Evolutionary conservation across 345 rosid genomes (phyloP).

Genomic region (Sonneratia caseolaris): DNA sequence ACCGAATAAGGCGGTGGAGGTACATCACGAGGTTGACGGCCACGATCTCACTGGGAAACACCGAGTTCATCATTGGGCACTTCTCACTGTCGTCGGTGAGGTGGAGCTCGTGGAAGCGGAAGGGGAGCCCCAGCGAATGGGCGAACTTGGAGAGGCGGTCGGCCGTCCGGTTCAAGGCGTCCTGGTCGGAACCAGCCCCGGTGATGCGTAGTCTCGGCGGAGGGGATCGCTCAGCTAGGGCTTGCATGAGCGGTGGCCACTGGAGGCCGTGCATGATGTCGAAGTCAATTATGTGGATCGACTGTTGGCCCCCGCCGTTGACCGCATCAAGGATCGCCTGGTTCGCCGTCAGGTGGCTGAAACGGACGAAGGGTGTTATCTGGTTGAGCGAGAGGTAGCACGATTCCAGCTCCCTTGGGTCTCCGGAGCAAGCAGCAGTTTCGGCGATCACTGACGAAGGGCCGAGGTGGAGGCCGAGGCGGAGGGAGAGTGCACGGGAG

Average conservation of each 20-base stretch:
- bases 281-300: constrained; percentile 74
- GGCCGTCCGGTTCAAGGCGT: constrained; percentile 55
- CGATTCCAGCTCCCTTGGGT: constrained; percentile 29
- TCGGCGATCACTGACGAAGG: not conserved
- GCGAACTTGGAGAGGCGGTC: constrained; percentile 73
- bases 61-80: constrained; percentile 29
- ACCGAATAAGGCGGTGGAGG: constrained; percentile 52
- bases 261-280: constrained; percentile 96
- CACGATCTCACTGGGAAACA: constrained; percentile 52
- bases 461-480: constrained; percentile 30
- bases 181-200: constrained; percentile 65
- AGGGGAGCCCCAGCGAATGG: constrained; percentile 60
- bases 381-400: constrained; percentile 81
- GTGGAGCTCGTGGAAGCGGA: constrained; percentile 69
- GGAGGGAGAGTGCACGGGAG: constrained; percentile 58
- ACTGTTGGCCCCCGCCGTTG: constrained; percentile 32
- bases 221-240: constrained; percentile 50
- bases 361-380: constrained; percentile 74
- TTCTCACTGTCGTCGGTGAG: constrained; percentile 39
- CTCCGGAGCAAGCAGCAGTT: not conserved
- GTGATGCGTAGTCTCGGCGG: constrained; percentile 74
- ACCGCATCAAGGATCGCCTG: constrained; percentile 87
- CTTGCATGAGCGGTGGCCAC: constrained; percentile 98
- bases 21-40: constrained; percentile 70
- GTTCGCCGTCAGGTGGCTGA: constrained; percentile 85